Evolutionary conservation across 2,329 filamentous ascomycete genomes (phyloP).

Genomic region (Sphaerulina vaccinii): DNA sequence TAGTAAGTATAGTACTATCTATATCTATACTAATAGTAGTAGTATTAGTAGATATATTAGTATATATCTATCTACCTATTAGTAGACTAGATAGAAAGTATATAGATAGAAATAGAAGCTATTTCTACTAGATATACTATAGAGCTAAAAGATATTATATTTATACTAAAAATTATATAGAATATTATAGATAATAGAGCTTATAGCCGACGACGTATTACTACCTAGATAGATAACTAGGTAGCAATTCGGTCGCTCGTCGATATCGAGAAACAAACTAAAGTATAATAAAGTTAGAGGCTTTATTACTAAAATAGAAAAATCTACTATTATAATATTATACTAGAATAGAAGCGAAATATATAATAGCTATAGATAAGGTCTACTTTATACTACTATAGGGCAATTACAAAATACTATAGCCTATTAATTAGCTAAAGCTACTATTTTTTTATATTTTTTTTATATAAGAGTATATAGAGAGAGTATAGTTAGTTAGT

Average conservation of each 20-base stretch:
- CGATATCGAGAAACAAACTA: neutral
- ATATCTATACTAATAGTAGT: constrained; percentile 7
- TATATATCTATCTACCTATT: neutral
- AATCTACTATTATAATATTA: neutral
- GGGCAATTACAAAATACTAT: no score
- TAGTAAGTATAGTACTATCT: neutral
- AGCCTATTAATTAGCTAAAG: no score
- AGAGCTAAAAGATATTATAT: neutral
- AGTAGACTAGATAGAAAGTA: neutral
- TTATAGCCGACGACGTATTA: neutral
- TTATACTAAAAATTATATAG: neutral
- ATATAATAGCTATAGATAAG: neutral
- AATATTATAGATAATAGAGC: neutral
- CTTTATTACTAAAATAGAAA: neutral
- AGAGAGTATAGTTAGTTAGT: neutral
- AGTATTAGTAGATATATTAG: neutral
- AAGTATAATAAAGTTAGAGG: neutral
- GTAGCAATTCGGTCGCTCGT: neutral
- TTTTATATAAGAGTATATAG: no score
- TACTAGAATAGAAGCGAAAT: neutral
- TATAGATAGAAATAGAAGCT: neutral
- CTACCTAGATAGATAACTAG: neutral
- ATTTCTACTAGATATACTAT: neutral
- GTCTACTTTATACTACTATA: no score
- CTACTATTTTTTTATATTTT: no score